These are phyloP conservation scores for Goffeauzyma gilvescens DNA, from an alignment of 768 basidiomycete genomes.

Conservation along the genomic window DNA sequence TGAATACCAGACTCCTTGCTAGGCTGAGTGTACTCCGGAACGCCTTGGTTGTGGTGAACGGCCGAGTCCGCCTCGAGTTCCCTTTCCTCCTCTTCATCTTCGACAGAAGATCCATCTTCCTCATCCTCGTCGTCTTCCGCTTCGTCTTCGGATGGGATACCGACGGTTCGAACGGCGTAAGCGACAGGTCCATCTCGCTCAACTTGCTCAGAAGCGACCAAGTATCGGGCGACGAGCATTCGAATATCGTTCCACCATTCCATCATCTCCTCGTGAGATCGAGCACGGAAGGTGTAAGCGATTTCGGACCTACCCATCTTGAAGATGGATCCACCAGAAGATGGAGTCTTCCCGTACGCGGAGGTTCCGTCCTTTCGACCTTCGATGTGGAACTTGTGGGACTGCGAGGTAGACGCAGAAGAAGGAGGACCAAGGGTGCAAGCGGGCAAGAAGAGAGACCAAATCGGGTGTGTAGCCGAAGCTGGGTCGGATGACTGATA, in stretches of 20 bases:
- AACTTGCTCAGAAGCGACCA: conserved; percentile 83
- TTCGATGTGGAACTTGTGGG: conserved; percentile 96
- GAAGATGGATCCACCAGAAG: conserved; percentile 32
- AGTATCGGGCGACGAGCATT: conserved; percentile 80
- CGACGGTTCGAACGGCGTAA: conserved; percentile 71
- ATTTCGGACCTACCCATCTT: conserved; percentile 34
- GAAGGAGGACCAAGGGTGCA: conserved; percentile 92
- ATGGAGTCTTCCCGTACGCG: conserved; percentile 29
- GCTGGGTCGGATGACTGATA: conserved; percentile 57
- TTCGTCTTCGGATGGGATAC: conserved; percentile 53
- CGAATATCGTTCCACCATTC: conserved; percentile 99
- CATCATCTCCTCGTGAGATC: conserved; percentile 93
- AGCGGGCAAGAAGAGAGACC: conserved; percentile 75
- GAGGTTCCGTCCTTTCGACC: conserved; percentile 66
- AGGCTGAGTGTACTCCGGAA: conserved; percentile 45
- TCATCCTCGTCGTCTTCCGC: conserved; percentile 36
- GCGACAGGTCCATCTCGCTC: conserved; percentile 81
- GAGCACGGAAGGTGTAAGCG: conserved; percentile 75
- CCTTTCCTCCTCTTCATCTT: conserved; percentile 40
- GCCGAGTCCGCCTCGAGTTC: conserved; percentile 9
- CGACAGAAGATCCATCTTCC: conserved; percentile 43
- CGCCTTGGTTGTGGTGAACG: conserved; percentile 37
- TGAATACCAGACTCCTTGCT: conserved; percentile 36
- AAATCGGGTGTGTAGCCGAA: conserved; percentile 42
- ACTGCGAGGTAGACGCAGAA: conserved; percentile 41